Evolutionary conservation across 345 rosid species (phyloP).

Genomic region (Cardamine chenopodiifolia): DNA sequence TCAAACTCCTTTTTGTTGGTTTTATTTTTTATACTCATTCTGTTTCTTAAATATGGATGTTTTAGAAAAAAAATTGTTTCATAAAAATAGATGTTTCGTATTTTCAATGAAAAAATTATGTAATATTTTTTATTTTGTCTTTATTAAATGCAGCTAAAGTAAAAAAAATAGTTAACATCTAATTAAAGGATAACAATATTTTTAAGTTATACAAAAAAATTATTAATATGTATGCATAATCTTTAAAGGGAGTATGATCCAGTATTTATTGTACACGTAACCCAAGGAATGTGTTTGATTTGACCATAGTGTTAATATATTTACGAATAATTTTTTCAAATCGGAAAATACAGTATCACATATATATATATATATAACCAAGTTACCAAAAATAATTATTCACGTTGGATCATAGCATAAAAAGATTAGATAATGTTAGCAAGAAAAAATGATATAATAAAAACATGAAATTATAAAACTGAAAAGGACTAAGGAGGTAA

Average conservation of each 20-base stretch:
- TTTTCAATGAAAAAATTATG: too few species aligned
- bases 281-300: conserved; percentile 21
- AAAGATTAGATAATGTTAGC: neutral
- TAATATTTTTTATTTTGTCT: too few species aligned
- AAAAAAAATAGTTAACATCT: too few species aligned
- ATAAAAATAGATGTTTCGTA: too few species aligned
- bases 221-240: too few species aligned
- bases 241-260: too few species aligned
- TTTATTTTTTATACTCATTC: conserved; percentile 5
- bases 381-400: neutral
- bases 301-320: conserved; percentile 18
- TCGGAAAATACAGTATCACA: neutral
- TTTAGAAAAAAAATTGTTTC: too few species aligned
- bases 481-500: conserved; percentile 36
- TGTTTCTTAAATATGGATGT: too few species aligned
- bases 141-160: too few species aligned
- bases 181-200: too few species aligned
- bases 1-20: conserved; percentile 23
- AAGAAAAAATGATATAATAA: neutral
- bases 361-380: neutral
- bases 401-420: neutral
- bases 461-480: conserved; percentile 13
- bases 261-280: conserved; percentile 25
- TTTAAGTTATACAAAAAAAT: too few species aligned
- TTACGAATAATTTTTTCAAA: neutral